Evolutionary conservation across 345 rosid genomes (phyloP).

Genomic region (Eucalyptus erythrocorys): DNA sequence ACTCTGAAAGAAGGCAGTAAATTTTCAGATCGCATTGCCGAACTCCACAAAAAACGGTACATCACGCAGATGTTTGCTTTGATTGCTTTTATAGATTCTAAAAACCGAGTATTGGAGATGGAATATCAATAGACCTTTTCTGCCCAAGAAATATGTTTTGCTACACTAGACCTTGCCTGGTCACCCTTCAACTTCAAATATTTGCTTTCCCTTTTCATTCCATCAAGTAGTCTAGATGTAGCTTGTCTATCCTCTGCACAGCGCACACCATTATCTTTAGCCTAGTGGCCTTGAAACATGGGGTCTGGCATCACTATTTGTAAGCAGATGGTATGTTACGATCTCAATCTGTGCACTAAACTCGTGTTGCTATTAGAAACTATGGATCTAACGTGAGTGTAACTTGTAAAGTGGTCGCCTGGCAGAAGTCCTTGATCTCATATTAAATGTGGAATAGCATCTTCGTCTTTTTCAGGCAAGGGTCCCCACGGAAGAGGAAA

Average conservation of each 20-base stretch:
- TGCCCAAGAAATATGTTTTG: background rate
- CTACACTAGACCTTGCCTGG: background rate
- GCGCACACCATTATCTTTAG: background rate
- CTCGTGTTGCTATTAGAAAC: background rate
- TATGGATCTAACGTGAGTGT: background rate
- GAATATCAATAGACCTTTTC: background rate
- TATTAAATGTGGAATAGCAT: background rate
- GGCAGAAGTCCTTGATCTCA: background rate
- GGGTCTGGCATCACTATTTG: background rate
- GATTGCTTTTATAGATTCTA: background rate
- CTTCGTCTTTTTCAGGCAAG: conserved; percentile 35
- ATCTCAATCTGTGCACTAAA: background rate
- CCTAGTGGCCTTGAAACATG: background rate
- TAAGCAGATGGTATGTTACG: background rate
- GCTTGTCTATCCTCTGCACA: background rate
- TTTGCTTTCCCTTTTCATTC: background rate
- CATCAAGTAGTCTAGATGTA: background rate
- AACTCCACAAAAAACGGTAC: conserved; percentile 24
- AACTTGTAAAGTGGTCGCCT: background rate
- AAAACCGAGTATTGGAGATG: background rate
- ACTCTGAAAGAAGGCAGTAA: conserved; percentile 17
- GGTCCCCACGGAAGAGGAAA: conserved; percentile 81
- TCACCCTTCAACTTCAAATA: background rate
- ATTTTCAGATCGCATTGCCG: conserved; percentile 9
- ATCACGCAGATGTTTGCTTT: background rate